Base-by-base conservation (phyloP, 805 yeast genomes). In the Pichia occidentalis region DNA sequence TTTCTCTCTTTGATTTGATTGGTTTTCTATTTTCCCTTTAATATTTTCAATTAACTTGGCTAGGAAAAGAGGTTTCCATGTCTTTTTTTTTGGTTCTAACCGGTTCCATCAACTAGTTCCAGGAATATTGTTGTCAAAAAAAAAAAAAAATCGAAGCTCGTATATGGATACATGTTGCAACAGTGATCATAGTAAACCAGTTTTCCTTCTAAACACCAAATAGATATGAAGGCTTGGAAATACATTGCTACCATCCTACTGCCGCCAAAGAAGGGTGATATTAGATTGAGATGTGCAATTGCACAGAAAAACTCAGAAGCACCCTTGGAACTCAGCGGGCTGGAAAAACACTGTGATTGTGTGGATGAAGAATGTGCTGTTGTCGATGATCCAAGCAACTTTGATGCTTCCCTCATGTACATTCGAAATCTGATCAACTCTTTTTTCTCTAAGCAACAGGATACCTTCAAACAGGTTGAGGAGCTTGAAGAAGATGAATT, bases 201-300 rank as follows among this genome's bases (percentile, higher is more conserved):
- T n/a, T n/a, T n/a, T n/a, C n/a, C n/a, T n/a, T n/a, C n/a, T n/a
- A n/a, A n/a, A n/a, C n/a, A n/a, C n/a, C n/a, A n/a, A n/a, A n/a
- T n/a, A n/a, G n/a, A 16, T 4, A 38, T 38, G 42, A 25, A 33
- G 5, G 26, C 17, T 5, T 19, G 33, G 0, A 22, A 7, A 18
- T 32, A 38, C 12, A 21, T 39, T 2, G 26, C n/a, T 8, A 7
- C 24, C 19, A 29, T 34, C 4, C 29, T 27, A 12, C 19, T 30
- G 11, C 42, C 30, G 18, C 46, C 30, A 9, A 36, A 12, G 23
- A 43, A 29, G 11, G 25, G 27, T 13, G 39, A 29, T 13, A 43
- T 43, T 17, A 29, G 33, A 18, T 30, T 43, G n/a, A 36, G 39
- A 37, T 43, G 46, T 33, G 37, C 31, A 10, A 29, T 38, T 32